Base-by-base conservation (phyloP, 2,329 filamentous ascomycete genomes). In the Penicillium brevicompactum region DNA sequence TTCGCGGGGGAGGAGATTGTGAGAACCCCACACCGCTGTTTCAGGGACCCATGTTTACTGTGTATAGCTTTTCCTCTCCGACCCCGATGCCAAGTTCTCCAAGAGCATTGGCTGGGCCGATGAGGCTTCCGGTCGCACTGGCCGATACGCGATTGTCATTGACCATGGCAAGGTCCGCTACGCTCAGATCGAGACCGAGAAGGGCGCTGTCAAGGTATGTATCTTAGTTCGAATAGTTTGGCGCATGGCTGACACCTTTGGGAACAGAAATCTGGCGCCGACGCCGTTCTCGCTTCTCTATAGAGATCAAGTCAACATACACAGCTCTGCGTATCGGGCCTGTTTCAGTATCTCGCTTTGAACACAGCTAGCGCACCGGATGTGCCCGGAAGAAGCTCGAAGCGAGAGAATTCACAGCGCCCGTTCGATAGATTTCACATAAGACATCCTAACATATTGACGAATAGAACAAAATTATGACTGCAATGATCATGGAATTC, bases 91-190 rank as follows among this genome's bases (percentile, higher is more conserved):
- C 58, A 84, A 84, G 64, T 94, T 94, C 81, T 87, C 85, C 68
- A 85, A 87, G 78, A 82, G 81, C 67, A 83, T 92, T 65, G 91
- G 88, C 67, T 95, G 91, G 90, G 83, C 82, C 52, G 85, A 61
- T 46, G 58, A 38, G 3, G 59, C 62, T 0, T 66, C 65, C 31
- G 87, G 89, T 65, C 83, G 90, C 57, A 91, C 89, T 53, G 86
- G 84, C 46, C 83, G 91, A 49, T 95, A 90, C 79, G 91, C 90
- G 59, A 84, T 95, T 70, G 80, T 92, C 60, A 79, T 95, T 63
- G 90, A 92, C 74, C 82, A 94, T 70, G 91, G 91, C 71, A 92
- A 90, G 80, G 82, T 96, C 62, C 78, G 79, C 63, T 94, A 95
- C 72, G 88, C 90, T 48, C 87, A 88, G 74, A 87, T 85, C 65